A percentile compares a stretch with the other conserved stretches of the same genome.
phyloP scores from a whole-genome alignment of 2,329 filamentous ascomycete species.

The Microdochium bolleyi region DNA sequence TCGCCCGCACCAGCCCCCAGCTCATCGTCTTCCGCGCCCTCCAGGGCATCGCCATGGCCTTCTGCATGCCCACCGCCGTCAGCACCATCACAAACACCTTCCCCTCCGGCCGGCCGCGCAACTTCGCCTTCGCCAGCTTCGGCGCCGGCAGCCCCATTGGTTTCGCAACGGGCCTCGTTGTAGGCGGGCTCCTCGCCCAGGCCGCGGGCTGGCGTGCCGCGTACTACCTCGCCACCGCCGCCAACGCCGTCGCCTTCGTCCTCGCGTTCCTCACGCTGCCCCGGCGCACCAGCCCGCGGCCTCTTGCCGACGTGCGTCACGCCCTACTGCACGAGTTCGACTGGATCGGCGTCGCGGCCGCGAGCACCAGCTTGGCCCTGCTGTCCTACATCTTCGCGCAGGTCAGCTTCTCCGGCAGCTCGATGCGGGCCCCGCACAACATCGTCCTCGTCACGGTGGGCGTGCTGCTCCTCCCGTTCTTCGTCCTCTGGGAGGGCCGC shows the following conservation, averaged over 20 bases:
- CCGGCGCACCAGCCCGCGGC: slow-evolving; percentile 14
- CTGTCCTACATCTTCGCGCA: slow-evolving; percentile 34
- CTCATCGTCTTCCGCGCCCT: slow-evolving; percentile 2
- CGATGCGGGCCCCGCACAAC: slow-evolving; percentile 27
- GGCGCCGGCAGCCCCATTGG: slow-evolving; percentile 25
- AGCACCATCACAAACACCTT: slow-evolving; percentile 1
- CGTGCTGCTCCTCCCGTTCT: slow-evolving; percentile 32
- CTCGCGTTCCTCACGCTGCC: slow-evolving; percentile 12
- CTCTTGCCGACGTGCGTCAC: slow-evolving; percentile 1
- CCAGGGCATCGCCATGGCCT: slow-evolving; percentile 1
- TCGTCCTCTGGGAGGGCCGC: slow-evolving; percentile 44
- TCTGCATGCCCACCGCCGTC: slow-evolving; percentile 1
- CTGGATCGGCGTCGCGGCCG: slow-evolving; percentile 33
- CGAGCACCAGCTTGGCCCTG: slow-evolving; percentile 27
- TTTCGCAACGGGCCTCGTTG: slow-evolving; percentile 25
- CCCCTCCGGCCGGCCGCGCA: slow-evolving; percentile 4
- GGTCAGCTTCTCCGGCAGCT: slow-evolving; percentile 7
- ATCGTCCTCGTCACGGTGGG: slow-evolving; percentile 34
- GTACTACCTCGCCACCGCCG: slow-evolving; percentile 15
- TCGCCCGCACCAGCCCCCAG: background rate
- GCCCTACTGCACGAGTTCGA: slow-evolving; percentile 25
- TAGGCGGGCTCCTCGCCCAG: slow-evolving; percentile 25
- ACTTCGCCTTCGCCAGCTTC: slow-evolving; percentile 15
- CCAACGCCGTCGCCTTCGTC: slow-evolving; percentile 14
- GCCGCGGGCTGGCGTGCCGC: slow-evolving; percentile 23